Evolutionary conservation across 139 green algal species (phyloP).

Genomic region (Haematococcus lacustris): DNA sequence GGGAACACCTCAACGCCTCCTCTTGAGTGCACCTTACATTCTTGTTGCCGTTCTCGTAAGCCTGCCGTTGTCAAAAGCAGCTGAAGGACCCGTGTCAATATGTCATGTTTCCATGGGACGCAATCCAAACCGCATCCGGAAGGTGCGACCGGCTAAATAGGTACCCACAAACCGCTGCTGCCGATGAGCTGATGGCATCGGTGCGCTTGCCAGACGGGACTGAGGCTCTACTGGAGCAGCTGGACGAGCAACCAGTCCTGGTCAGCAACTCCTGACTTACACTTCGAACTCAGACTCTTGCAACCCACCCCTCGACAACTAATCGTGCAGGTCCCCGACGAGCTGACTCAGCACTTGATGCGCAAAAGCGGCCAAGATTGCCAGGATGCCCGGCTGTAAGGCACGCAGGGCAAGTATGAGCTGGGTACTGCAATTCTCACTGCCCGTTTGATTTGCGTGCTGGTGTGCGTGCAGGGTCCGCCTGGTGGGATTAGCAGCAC

Average conservation of each 20-base stretch:
- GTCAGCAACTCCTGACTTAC: not conserved
- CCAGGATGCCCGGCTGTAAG: slow-evolving; percentile 15
- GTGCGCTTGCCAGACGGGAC: slow-evolving; percentile 22
- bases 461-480: slow-evolving; percentile 10
- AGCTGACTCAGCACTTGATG: slow-evolving; percentile 21
- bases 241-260: slow-evolving; percentile 13
- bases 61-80: no score
- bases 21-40: no score
- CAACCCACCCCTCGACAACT: not conserved
- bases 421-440: not conserved
- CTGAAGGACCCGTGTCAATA: no score
- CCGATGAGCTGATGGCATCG: no score
- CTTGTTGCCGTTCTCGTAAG: no score
- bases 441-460: not conserved
- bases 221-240: slow-evolving; percentile 6
- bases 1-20: no score
- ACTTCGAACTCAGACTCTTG: not conserved
- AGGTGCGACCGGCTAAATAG: no score
- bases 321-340: slow-evolving; percentile 18
- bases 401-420: not conserved
- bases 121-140: no score
- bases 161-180: no score
- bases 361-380: slow-evolving; percentile 17
- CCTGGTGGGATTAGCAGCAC: slow-evolving; percentile 16
- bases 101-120: no score